Base-by-base conservation (phyloP, 2,329 filamentous ascomycete genomes). In the Aspergillus ochraceus region DNA sequence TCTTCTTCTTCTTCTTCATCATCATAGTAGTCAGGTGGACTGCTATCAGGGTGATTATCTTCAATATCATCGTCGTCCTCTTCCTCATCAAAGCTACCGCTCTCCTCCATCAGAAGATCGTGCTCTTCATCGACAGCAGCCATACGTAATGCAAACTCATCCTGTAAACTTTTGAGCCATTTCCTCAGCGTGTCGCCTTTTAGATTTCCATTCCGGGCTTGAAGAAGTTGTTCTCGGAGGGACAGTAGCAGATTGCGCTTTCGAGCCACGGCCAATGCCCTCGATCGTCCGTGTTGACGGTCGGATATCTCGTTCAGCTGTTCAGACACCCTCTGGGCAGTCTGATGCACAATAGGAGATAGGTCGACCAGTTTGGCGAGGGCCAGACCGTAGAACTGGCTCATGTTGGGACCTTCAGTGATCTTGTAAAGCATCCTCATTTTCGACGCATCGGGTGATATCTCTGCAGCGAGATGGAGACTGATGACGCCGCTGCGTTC, bases 391-490 rank as follows among this genome's bases (percentile, higher is more conserved):
- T 99, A 99, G 66, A 92, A 87, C 50, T 86, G 80, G 57, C 91
- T 87, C 58, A 86, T 78, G 1, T 91, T 85, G 0, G 84, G 85
- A 0, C 95, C 94, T 14, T 89, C 84, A 0, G 85, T 82, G 42
- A 97, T 84, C 64, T 88, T 93, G 77, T 98, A 98, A 0, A 95
- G 80, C 92, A 98, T 97, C 0, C 84, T 91, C 78, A 97, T 90
- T 39, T 84, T 86, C 1, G 86, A 81, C 2, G 82, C 79, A 2
- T 84, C 76, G 0, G 78, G 74, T 0, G 80, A 80, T 50, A 88
- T 86, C 47, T 92, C 84, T 0, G 93, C 90, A 0, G 86, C 84
- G 2, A 98, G 83, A 70, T 97, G 92, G 2, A 96, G 79, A 65
- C 91, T 96, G 24, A 93, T 81, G 0, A 97, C 92, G 0, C 92